These are phyloP conservation scores for Tetradesmus obliquus DNA, from an alignment of 139 green algal species.

Conservation along the genomic window DNA sequence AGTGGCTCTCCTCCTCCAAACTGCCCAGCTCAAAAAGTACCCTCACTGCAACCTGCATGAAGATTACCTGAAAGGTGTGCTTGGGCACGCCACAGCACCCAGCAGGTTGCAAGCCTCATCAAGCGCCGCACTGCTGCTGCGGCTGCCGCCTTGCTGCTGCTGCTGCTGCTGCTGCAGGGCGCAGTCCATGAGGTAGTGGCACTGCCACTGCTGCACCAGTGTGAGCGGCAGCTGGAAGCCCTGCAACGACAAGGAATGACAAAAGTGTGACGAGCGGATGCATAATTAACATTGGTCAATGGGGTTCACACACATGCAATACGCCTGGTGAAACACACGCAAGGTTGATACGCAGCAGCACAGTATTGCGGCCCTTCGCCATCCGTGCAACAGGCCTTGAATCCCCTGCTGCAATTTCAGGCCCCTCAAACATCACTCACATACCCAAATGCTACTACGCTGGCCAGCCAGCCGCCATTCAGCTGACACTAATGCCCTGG, in stretches of 20 bases:
- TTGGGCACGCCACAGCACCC: constrained; percentile 9
- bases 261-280: background rate
- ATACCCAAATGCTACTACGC: constrained; percentile 9
- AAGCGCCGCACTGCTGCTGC: background rate
- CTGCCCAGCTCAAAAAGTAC: too few species aligned
- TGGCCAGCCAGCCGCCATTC: constrained; percentile 19
- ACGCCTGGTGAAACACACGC: too few species aligned
- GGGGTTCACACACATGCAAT: background rate
- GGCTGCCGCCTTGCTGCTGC: constrained; percentile 7
- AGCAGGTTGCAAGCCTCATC: constrained; percentile 26
- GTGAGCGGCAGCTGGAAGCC: constrained; percentile 32
- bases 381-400: too few species aligned
- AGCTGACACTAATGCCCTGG: constrained; percentile 24
- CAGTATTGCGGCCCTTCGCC: too few species aligned
- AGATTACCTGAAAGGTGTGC: background rate
- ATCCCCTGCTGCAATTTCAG: too few species aligned
- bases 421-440: too few species aligned
- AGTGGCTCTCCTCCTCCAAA: too few species aligned
- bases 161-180: background rate
- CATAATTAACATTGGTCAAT: too few species aligned
- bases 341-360: too few species aligned
- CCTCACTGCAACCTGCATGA: background rate
- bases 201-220: constrained; percentile 38
- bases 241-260: background rate
- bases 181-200: constrained; percentile 33